phyloP scores from a whole-genome alignment of 2,329 filamentous ascomycete species.

The Aspergillus neoniger region DNA sequence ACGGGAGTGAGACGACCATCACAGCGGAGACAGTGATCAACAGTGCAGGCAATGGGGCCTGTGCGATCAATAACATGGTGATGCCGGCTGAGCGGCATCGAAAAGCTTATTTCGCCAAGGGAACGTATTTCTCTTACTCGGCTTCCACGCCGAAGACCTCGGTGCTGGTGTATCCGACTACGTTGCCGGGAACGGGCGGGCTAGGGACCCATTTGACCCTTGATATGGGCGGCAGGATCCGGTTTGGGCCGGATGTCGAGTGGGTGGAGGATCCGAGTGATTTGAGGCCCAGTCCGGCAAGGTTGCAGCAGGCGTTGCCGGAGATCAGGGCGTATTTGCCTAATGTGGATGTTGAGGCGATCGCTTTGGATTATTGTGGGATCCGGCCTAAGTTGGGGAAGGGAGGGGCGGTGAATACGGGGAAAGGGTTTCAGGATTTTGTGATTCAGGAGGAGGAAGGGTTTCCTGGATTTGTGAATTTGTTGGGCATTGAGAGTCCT shows the following conservation, averaged over 20 bases:
- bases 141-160: slow-evolving; percentile 64
- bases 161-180: slow-evolving; percentile 85
- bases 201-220: slow-evolving; percentile 95
- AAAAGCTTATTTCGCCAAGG: slow-evolving; percentile 81
- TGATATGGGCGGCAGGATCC: slow-evolving; percentile 78
- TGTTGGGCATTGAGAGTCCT: slow-evolving; percentile 91
- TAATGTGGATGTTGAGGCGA: slow-evolving; percentile 62
- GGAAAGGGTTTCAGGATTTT: slow-evolving; percentile 78
- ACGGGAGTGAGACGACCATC: slow-evolving; percentile 54
- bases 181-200: slow-evolving; percentile 76
- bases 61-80: slow-evolving; percentile 78
- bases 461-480: slow-evolving; percentile 79
- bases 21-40: slow-evolving; percentile 80
- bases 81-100: slow-evolving; percentile 55
- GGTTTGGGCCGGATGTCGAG: slow-evolving; percentile 93
- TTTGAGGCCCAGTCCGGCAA: slow-evolving; percentile 65
- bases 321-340: slow-evolving; percentile 83
- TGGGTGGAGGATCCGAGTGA: slow-evolving; percentile 77
- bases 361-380: slow-evolving; percentile 84
- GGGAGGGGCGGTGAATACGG: slow-evolving; percentile 57
- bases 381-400: slow-evolving; percentile 81
- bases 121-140: slow-evolving; percentile 88
- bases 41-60: slow-evolving; percentile 78
- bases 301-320: slow-evolving; percentile 66
- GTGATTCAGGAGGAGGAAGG: slow-evolving; percentile 75